phyloP scores from a whole-genome alignment of 2,329 filamentous ascomycete species.

The Phoma sp. region DNA sequence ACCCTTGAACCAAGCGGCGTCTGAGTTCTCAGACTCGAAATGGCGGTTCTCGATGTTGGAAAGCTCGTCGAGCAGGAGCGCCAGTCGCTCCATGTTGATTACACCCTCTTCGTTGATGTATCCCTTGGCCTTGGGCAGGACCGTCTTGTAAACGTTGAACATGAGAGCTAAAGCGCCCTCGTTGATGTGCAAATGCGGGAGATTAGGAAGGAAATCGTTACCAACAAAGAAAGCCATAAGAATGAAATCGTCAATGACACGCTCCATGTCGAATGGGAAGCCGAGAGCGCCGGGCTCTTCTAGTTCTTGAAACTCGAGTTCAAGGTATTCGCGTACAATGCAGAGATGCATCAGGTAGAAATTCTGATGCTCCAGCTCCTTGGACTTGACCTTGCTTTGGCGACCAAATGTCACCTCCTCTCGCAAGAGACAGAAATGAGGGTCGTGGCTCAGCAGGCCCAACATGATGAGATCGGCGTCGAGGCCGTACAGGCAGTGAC shows the following conservation, averaged over 20 bases:
- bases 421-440: slow-evolving; percentile 94
- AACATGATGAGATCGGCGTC: slow-evolving; percentile 99
- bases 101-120: slow-evolving; percentile 96
- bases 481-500: slow-evolving; percentile 95
- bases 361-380: slow-evolving; percentile 97
- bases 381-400: slow-evolving; percentile 84
- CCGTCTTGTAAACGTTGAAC: slow-evolving; percentile 95
- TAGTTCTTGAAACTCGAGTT: slow-evolving; percentile 94
- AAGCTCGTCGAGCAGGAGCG: slow-evolving; percentile 80
- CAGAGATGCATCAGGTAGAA: slow-evolving; percentile 98
- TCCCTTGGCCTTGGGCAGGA: slow-evolving; percentile 84
- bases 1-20: slow-evolving; percentile 89
- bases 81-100: slow-evolving; percentile 84
- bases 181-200: slow-evolving; percentile 97
- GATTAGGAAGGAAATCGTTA: slow-evolving; percentile 97
- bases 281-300: slow-evolving; percentile 73
- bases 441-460: slow-evolving; percentile 94
- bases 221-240: slow-evolving; percentile 99
- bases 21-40: slow-evolving; percentile 88
- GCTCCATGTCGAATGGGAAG: slow-evolving; percentile 91
- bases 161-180: slow-evolving; percentile 95
- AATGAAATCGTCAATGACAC: slow-evolving; percentile 98
- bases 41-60: slow-evolving; percentile 89
- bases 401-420: slow-evolving; percentile 98
- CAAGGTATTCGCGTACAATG: slow-evolving; percentile 95